A percentile compares a stretch with the other conserved stretches of the same genome.
Conservation (phyloP, 2,329 filamentous ascomycete species). For the Ceratocystis alfenasii region DNA sequence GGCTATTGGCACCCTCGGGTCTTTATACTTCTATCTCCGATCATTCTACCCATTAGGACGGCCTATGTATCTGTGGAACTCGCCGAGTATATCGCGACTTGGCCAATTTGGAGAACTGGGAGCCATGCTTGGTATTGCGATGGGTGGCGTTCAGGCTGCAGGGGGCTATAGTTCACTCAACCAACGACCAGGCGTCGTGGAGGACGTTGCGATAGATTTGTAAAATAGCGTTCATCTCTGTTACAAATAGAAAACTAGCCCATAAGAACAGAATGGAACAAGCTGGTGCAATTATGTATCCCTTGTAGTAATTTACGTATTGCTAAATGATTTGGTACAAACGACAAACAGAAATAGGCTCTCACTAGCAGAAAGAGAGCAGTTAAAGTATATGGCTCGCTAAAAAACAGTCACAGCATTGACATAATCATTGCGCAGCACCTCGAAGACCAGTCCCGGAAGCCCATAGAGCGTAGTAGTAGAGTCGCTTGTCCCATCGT, state of each 20-base stretch:
- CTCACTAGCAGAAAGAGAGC: background rate
- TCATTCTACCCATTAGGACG: conserved; percentile 36
- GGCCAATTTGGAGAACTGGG: conserved; percentile 39
- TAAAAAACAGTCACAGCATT: conserved; percentile 84
- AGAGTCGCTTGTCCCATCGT: conserved; percentile 44
- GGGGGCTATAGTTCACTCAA: conserved; percentile 10
- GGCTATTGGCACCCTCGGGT: conserved; percentile 31
- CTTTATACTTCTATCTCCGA: conserved; percentile 31
- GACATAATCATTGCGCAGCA: conserved; percentile 81
- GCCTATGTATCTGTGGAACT: conserved; percentile 35
- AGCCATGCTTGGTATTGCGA: conserved; percentile 31
- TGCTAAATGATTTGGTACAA: background rate
- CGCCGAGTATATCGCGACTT: conserved; percentile 28
- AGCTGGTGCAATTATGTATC: background rate
- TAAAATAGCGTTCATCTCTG: conserved; percentile 10
- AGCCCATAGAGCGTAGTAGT: conserved; percentile 85
- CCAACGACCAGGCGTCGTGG: conserved; percentile 10
- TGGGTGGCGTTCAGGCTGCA: conserved; percentile 12
- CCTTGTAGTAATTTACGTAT: background rate
- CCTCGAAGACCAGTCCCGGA: conserved; percentile 88
- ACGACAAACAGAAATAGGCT: background rate
- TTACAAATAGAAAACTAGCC: background rate
- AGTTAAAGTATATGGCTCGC: background rate
- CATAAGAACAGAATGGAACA: background rate
- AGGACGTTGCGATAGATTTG: conserved; percentile 20